Evolutionary conservation across 129 eudicot genomes (phyloP).

Genomic region (Apium graveolens): DNA sequence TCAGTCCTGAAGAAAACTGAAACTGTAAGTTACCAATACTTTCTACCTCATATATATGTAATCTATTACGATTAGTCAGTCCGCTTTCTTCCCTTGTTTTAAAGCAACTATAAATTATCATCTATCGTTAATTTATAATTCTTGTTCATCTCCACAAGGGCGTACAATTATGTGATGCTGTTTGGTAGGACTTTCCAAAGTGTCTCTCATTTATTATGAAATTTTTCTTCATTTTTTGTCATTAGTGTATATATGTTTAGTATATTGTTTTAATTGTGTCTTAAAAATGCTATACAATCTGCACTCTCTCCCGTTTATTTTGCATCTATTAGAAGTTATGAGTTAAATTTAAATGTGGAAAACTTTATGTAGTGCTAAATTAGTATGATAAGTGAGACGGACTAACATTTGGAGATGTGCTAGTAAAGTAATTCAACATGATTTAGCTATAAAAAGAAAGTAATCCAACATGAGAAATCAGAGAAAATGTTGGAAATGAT

Average conservation of each 20-base stretch:
- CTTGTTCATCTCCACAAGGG: background rate
- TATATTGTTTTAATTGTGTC: background rate
- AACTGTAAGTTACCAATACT: conserved; percentile 40
- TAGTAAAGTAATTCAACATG: background rate
- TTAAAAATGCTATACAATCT: background rate
- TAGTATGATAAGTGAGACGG: background rate
- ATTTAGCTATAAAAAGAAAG: background rate
- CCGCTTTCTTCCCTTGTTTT: conserved; percentile 1
- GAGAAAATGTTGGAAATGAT: background rate
- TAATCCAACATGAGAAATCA: background rate
- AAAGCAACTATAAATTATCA: background rate
- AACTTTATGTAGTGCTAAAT: background rate
- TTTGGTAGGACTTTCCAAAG: background rate
- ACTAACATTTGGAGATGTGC: background rate
- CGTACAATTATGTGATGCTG: background rate
- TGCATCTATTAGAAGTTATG: background rate
- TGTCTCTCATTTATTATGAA: background rate
- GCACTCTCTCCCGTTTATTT: background rate
- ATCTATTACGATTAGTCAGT: background rate
- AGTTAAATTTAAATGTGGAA: background rate
- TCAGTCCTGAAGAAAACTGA: conserved; percentile 82
- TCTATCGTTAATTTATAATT: background rate
- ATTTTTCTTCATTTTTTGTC: background rate
- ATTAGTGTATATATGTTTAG: background rate
- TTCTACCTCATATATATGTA: background rate